Evolutionary conservation across 805 yeast species (phyloP), one percentile per base, ranked within the genome.

Genomic region (Debaryomyces prosopidis): DNA sequence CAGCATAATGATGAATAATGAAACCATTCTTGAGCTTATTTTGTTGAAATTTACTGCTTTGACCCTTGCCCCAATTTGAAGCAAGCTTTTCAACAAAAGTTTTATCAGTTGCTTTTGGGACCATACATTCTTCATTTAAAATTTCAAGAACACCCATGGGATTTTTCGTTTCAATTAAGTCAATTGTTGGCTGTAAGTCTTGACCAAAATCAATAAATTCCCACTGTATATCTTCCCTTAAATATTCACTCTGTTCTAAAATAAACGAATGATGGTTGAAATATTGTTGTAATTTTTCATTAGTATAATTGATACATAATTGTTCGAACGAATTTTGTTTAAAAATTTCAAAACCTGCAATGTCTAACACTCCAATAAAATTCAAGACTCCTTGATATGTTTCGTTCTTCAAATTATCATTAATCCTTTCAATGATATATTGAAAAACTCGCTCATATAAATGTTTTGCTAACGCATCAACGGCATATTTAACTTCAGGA

Each of bases 181-280:
- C 96, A 41, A 94, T 94, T 0, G 99, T 92, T 19, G 95, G 95
- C 61, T 92, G 96, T 45, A 94, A 73, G 63, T 94, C 97, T 49
- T 85, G 87, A 12, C 99, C 99, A 67, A 90, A 94, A 62, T 94
- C 99, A 40, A 92, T 85, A 54, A 85, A 92, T 47, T 79, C 76
- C 85, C 85, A 80, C 50, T 77, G 77, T 38, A 80, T 80, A 42
- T 80, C 80, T 58, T 80, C 85, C 43, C 80, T 68, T 43, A 80
- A 55, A 49, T 80, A 80, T 55, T 80, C 85, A 49, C 80, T 78
- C 58, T 80, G 85, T 57, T 80, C 85, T 39, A 80, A 62, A 11
- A 79, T 81, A 56, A 80, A 80, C 55, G 81, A 77, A 55, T 80
- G 84, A 55, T 80, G 85, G 56, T 80, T 80, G 66, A 80, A 80